These are phyloP conservation scores for Salix koriyanagi DNA, from an alignment of 345 rosid genomes.

Conservation along the genomic window DNA sequence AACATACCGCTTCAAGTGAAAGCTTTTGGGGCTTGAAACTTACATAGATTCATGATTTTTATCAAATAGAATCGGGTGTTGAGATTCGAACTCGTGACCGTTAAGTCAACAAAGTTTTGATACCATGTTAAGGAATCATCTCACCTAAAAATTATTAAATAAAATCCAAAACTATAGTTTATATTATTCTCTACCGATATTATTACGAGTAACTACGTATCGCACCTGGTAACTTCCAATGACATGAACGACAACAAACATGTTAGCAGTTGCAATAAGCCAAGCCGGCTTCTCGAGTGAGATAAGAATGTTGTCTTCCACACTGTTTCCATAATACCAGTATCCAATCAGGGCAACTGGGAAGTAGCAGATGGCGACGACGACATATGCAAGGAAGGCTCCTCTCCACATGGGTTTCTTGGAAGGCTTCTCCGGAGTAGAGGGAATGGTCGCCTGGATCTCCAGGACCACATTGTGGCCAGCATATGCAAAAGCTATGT, in stretches of 20 bases:
- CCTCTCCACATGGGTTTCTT: constrained; percentile 86
- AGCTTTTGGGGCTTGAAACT: rapidly evolving
- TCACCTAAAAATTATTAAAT: too few species aligned
- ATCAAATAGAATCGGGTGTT: too few species aligned
- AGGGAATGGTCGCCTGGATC: constrained; percentile 90
- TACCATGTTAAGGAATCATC: too few species aligned
- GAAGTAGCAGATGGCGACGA: constrained; percentile 74
- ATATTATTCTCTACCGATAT: too few species aligned
- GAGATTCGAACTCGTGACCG: too few species aligned
- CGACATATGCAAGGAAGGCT: constrained; percentile 56
- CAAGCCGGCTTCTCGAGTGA: constrained; percentile 56
- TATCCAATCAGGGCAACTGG: constrained; percentile 73
- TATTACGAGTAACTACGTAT: too few species aligned
- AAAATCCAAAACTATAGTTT: too few species aligned
- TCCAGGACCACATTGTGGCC: constrained; percentile 83
- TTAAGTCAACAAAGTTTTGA: rapidly evolving
- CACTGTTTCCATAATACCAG: constrained; percentile 48
- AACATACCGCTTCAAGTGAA: too few species aligned
- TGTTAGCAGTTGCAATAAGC: constrained; percentile 69
- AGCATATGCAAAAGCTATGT: constrained; percentile 76
- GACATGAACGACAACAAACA: constrained; percentile 76
- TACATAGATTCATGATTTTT: too few species aligned
- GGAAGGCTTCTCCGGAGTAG: constrained; percentile 77
- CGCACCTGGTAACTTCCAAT: constrained; percentile 81
- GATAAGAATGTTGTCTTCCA: constrained; percentile 69